Evolutionary conservation across 2,329 filamentous ascomycete species (phyloP).

Genomic region (Epichloe sylvatica): DNA sequence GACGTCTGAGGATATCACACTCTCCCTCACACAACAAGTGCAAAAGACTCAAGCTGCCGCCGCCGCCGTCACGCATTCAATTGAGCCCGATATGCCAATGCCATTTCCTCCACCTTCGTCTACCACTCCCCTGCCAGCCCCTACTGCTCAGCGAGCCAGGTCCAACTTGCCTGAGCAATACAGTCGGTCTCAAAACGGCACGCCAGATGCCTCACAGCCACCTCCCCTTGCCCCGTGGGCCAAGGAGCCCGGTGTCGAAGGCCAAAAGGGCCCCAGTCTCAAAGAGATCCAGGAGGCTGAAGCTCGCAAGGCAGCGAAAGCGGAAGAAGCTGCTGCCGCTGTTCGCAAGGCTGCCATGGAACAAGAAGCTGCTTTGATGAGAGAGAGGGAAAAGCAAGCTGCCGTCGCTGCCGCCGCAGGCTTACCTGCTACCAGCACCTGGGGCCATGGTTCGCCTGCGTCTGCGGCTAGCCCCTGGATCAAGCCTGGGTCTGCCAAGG

Average conservation of each 20-base stretch:
- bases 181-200: conserved; percentile 60
- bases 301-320: conserved; percentile 80
- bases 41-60: conserved; percentile 54
- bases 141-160: conserved; percentile 70
- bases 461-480: conserved; percentile 53
- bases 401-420: conserved; percentile 52
- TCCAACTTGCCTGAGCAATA: conserved; percentile 71
- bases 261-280: conserved; percentile 72
- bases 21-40: conserved; percentile 72
- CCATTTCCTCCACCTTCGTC: conserved; percentile 60
- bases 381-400: conserved; percentile 41
- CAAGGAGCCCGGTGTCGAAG: conserved; percentile 58
- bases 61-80: conserved; percentile 31
- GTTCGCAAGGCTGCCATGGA: conserved; percentile 66
- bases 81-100: conserved; percentile 54
- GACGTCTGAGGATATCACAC: conserved; percentile 20
- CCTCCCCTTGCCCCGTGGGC: conserved; percentile 90
- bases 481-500: conserved; percentile 41
- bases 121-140: conserved; percentile 71
- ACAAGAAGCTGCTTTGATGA: conserved; percentile 52
- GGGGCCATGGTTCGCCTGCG: conserved; percentile 67
- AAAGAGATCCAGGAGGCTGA: conserved; percentile 96
- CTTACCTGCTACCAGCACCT: conserved; percentile 76
- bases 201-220: conserved; percentile 46
- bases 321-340: conserved; percentile 66